phyloP scores from a whole-genome alignment of 208 protist genomes.

The Wallacemonas sp. region DNA sequence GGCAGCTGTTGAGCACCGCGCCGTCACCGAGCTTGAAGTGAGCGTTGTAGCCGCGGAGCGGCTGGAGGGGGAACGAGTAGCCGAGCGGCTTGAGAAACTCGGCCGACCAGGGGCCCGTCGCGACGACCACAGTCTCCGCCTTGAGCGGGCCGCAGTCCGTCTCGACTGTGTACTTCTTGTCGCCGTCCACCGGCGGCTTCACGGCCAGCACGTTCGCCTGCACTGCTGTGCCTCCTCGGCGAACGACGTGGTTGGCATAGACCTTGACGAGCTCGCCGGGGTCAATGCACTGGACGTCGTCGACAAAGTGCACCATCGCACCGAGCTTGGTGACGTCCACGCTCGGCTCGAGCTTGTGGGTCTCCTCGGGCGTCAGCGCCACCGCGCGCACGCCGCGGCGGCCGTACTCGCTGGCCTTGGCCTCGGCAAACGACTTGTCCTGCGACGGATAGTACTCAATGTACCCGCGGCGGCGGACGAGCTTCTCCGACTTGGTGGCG shows the following conservation, averaged over 20 bases:
- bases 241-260: slow-evolving; percentile 24
- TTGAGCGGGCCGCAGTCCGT: slow-evolving; percentile 16
- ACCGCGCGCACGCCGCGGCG: slow-evolving; percentile 8
- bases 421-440: slow-evolving; percentile 2
- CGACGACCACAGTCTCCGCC: slow-evolving; percentile 25
- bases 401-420: slow-evolving; percentile 9
- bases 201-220: slow-evolving; percentile 20
- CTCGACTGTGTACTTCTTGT: not conserved
- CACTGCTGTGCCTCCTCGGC: slow-evolving; percentile 20
- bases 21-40: slow-evolving; percentile 25
- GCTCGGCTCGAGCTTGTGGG: slow-evolving; percentile 20
- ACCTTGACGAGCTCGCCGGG: slow-evolving; percentile 26
- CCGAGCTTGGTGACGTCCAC: slow-evolving; percentile 14
- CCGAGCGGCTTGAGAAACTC: slow-evolving; percentile 22
- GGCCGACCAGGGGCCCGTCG: slow-evolving; percentile 27
- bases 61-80: slow-evolving; percentile 30
- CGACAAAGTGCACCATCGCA: slow-evolving; percentile 22
- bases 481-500: slow-evolving; percentile 16
- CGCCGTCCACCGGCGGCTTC: not conserved
- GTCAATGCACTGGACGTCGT: slow-evolving; percentile 18
- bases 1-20: slow-evolving; percentile 17
- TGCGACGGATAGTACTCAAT: slow-evolving; percentile 21
- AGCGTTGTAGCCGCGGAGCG: slow-evolving; percentile 36
- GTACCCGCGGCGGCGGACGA: slow-evolving; percentile 24
- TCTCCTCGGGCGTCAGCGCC: slow-evolving; percentile 2